phyloP scores from a whole-genome alignment of 2,329 filamentous ascomycete species.

The Capronia americana region DNA sequence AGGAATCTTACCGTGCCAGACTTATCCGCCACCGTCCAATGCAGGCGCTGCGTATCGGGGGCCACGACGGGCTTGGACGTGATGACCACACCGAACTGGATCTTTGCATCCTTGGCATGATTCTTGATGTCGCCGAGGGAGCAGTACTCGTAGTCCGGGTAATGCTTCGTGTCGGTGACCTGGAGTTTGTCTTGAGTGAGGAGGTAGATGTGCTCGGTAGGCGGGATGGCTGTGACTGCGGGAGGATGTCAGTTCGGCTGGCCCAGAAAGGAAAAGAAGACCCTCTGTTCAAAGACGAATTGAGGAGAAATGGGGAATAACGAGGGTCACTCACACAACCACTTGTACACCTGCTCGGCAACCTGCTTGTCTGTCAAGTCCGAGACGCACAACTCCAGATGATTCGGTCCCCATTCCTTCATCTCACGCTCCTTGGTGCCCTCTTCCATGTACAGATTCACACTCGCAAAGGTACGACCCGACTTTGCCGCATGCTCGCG shows the following conservation, averaged over 20 bases:
- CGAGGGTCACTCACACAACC: slow-evolving; percentile 33
- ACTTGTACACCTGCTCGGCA: slow-evolving; percentile 33
- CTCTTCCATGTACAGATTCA: slow-evolving; percentile 29
- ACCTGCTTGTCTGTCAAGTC: slow-evolving; percentile 24
- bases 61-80: slow-evolving; percentile 31
- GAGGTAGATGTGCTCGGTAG: slow-evolving; percentile 37
- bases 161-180: slow-evolving; percentile 29
- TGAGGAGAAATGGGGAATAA: neutral
- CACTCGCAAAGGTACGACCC: slow-evolving; percentile 35
- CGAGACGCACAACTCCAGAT: slow-evolving; percentile 35
- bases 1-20: slow-evolving; percentile 33
- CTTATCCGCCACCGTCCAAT: slow-evolving; percentile 36
- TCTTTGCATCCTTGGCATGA: slow-evolving; percentile 34
- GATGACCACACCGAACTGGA: slow-evolving; percentile 39
- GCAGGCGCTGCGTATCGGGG: slow-evolving; percentile 27
- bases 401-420: slow-evolving; percentile 32
- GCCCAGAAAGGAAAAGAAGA: no score
- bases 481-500: slow-evolving; percentile 30
- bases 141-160: slow-evolving; percentile 37
- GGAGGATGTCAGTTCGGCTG: neutral
- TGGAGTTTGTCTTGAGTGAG: slow-evolving; percentile 34
- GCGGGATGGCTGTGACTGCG: slow-evolving; percentile 35
- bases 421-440: slow-evolving; percentile 12
- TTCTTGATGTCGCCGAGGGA: slow-evolving; percentile 28
- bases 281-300: neutral